Conservation (phyloP, 345 rosid genomes). For the Toxicodendron radicans region DNA sequence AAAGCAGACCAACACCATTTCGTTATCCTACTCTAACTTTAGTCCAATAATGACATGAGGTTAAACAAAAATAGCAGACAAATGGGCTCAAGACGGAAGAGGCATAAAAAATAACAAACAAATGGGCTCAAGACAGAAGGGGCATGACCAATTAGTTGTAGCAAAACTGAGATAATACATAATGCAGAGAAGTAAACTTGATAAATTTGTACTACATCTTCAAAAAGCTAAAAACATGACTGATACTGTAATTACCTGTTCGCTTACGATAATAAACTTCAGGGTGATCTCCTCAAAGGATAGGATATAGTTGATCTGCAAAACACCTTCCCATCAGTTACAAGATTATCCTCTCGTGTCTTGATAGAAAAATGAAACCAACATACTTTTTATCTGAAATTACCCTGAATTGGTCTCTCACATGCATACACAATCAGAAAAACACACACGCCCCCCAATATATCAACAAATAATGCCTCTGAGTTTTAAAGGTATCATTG, state of each 20-base stretch:
- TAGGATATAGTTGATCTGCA: conserved; percentile 79
- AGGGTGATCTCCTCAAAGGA: conserved; percentile 97
- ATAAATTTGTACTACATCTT: background rate
- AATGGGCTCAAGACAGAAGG: background rate
- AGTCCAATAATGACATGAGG: conserved; percentile 1
- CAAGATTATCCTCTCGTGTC: background rate
- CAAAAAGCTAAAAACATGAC: conserved; percentile 16
- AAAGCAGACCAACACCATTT: background rate
- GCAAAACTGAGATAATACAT: background rate
- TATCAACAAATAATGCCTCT: background rate
- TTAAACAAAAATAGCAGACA: conserved; percentile 1
- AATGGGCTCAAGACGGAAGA: background rate
- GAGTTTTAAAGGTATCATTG: background rate
- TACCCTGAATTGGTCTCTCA: background rate
- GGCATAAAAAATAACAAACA: background rate
- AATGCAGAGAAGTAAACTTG: background rate
- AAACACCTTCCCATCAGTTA: conserved; percentile 26
- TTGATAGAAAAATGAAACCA: background rate
- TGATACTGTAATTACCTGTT: conserved; percentile 57
- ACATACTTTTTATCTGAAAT: background rate
- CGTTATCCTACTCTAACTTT: background rate
- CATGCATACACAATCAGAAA: background rate
- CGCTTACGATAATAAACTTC: conserved; percentile 81
- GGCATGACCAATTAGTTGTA: background rate
- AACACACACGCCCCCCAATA: background rate